Evolutionary conservation across 2,329 filamentous ascomycete genomes (phyloP).

Genomic region (Phialocephala subalpina): DNA sequence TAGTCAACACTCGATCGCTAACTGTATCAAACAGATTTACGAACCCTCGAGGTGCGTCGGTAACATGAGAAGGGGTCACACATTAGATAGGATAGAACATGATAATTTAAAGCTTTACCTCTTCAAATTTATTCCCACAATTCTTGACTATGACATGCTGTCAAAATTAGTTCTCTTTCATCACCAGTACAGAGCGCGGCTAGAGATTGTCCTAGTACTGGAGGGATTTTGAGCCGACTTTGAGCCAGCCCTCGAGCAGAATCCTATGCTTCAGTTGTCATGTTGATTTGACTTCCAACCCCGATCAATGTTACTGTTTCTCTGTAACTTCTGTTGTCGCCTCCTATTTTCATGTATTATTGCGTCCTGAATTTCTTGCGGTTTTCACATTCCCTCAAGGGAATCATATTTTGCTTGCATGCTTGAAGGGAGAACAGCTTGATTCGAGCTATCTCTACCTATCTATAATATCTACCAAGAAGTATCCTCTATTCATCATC

Average conservation of each 20-base stretch:
- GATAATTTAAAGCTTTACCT: not conserved
- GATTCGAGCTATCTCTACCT: not conserved
- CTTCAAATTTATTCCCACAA: too few relatives aligned
- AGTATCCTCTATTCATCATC: constrained; percentile 71
- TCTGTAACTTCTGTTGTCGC: not conserved
- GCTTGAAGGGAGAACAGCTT: not conserved
- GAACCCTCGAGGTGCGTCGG: too few relatives aligned
- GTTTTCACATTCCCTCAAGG: not conserved
- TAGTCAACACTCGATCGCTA: not conserved
- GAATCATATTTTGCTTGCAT: not conserved
- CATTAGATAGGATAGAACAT: not conserved
- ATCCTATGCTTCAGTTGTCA: too few relatives aligned
- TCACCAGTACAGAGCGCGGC: too few relatives aligned
- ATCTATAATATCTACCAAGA: constrained; percentile 2
- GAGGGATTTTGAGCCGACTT: too few relatives aligned
- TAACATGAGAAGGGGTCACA: not conserved
- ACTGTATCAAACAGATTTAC: not conserved
- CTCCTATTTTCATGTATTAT: too few relatives aligned
- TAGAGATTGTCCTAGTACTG: too few relatives aligned
- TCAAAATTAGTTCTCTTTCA: too few relatives aligned
- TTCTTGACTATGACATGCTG: too few relatives aligned
- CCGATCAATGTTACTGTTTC: too few relatives aligned
- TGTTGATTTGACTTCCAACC: too few relatives aligned
- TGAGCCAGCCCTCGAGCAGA: too few relatives aligned
- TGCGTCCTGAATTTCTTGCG: not conserved